A percentile compares a stretch with the other conserved stretches of the same genome.
phyloP scores from a whole-genome alignment of 768 basidiomycete genomes.

The Boletus rubropictus region DNA sequence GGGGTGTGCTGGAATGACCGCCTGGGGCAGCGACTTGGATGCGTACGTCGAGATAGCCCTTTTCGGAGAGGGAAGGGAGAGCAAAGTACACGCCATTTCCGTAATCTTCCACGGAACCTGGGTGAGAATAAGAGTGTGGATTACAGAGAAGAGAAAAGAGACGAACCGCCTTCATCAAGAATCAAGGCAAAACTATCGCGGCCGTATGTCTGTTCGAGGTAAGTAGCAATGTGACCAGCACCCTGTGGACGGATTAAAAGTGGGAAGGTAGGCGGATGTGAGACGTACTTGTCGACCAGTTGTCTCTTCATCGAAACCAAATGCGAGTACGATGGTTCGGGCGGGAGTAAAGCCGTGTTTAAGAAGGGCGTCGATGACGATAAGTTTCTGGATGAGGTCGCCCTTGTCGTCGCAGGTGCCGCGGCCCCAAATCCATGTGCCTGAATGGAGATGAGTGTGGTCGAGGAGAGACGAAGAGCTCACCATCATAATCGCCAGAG shows the following conservation, averaged over 20 bases:
- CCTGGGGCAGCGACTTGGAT: background rate
- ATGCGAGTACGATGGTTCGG: background rate
- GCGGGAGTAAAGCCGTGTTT: background rate
- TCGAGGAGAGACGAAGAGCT: background rate
- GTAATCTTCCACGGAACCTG: background rate
- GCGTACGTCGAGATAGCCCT: background rate
- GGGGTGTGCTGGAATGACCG: background rate
- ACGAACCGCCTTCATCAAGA: background rate
- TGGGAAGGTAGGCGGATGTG: background rate
- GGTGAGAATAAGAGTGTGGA: background rate
- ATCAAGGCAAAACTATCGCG: background rate
- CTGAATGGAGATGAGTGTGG: background rate
- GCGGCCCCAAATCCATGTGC: constrained; percentile 1
- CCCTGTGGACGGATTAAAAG: background rate
- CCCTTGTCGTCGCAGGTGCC: background rate
- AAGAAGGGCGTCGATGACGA: background rate
- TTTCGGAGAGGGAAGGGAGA: background rate
- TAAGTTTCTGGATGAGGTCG: background rate
- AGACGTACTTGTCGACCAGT: background rate
- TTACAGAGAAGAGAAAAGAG: background rate
- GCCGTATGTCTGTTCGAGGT: background rate
- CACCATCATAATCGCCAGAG: background rate
- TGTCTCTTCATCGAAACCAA: background rate
- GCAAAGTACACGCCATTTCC: background rate
- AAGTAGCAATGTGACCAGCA: background rate